Conservation (phyloP, 2,329 filamentous ascomycete genomes). For the Fusarium metavorans region DNA sequence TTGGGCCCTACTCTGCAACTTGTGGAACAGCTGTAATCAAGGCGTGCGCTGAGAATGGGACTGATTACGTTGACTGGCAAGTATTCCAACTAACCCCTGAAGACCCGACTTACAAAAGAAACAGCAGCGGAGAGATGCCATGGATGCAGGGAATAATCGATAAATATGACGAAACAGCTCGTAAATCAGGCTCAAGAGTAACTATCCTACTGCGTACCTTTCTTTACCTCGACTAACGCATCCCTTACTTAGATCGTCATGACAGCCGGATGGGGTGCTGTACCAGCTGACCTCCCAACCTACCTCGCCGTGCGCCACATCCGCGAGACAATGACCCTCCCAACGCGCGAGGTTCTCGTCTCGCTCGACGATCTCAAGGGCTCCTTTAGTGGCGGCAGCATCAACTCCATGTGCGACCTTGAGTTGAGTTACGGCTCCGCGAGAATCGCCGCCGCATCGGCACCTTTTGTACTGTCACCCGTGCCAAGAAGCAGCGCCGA, state of each 20-base stretch:
- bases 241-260: conserved; percentile 22
- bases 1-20: conserved; percentile 29
- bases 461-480: not conserved
- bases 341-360: conserved; percentile 25
- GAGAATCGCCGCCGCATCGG: not conserved
- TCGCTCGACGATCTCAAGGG: conserved; percentile 21
- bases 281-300: conserved; percentile 32
- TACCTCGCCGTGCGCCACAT: conserved; percentile 28
- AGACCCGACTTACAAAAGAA: conserved; percentile 1
- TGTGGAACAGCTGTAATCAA: conserved; percentile 31
- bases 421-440: not conserved
- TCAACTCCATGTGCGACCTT: conserved; percentile 30
- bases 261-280: conserved; percentile 33
- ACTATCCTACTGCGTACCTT: not conserved
- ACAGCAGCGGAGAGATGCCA: conserved; percentile 33
- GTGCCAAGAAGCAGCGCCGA: not conserved
- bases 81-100: not conserved
- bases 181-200: conserved; percentile 23
- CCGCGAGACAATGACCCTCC: conserved; percentile 7
- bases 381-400: conserved; percentile 34
- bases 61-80: conserved; percentile 38
- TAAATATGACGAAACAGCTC: conserved; percentile 18
- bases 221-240: not conserved
- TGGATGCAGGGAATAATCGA: conserved; percentile 33
- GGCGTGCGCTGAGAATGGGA: conserved; percentile 36